Conservation (phyloP, 179 eudicot genomes). For the Patellifolia procumbens region DNA sequence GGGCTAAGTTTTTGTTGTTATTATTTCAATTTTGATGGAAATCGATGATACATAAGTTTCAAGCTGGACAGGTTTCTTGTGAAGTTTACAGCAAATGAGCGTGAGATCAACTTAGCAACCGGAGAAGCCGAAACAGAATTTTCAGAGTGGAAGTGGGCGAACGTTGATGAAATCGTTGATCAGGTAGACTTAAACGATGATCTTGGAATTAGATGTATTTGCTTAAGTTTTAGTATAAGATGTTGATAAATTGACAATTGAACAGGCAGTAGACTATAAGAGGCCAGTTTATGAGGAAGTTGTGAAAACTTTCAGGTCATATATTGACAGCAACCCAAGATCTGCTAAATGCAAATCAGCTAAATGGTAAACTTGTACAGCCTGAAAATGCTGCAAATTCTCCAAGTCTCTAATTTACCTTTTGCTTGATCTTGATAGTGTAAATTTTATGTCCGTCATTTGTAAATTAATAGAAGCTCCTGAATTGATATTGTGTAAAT, state of each 20-base stretch:
- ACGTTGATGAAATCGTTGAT: conserved; percentile 77
- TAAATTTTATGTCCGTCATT: conserved; percentile 29
- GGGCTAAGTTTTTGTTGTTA: background rate
- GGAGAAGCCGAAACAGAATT: conserved; percentile 82
- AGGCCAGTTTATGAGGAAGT: conserved; percentile 96
- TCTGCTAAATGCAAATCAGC: conserved; percentile 73
- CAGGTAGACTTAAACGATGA: conserved; percentile 47
- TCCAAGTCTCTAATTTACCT: conserved; percentile 9
- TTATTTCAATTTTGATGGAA: background rate
- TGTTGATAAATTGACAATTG: background rate
- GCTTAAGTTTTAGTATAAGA: background rate
- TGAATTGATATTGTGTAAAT: conserved; percentile 18
- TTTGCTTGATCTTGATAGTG: conserved; percentile 14
- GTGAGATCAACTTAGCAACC: conserved; percentile 72
- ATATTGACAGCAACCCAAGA: conserved; percentile 39
- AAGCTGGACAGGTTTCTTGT: conserved; percentile 66
- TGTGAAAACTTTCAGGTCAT: conserved; percentile 58
- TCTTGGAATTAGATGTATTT: background rate
- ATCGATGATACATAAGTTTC: background rate
- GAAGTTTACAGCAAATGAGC: conserved; percentile 67
- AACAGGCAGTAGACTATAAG: conserved; percentile 93
- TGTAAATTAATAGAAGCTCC: conserved; percentile 35
- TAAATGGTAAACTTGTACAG: conserved; percentile 64
- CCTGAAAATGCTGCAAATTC: conserved; percentile 4
- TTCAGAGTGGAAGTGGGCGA: conserved; percentile 96